Percentiles rank a stretch among this genome's conserved stretches.
phyloP scores from a whole-genome alignment of 495 filamentous ascomycete genomes.

The Stereocaulon alpinum region DNA sequence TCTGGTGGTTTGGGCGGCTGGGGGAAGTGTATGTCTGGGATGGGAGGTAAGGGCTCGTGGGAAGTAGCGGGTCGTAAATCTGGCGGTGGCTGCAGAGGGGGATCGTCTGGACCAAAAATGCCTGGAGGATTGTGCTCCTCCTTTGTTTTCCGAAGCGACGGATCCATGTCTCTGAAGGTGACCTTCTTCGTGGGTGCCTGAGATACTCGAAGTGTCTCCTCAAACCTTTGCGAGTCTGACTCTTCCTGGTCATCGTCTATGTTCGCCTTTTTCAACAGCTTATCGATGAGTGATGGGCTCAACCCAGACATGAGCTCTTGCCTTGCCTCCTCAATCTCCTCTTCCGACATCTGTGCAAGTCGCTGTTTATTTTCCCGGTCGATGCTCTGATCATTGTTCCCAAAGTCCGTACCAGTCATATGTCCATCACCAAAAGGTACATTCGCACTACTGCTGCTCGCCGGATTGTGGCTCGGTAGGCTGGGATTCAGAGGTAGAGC shows the following conservation, averaged over 20 bases:
- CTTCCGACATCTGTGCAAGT: constrained; percentile 66
- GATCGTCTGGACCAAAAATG: constrained; percentile 25
- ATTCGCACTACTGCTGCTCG: background rate
- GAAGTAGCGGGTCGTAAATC: constrained; percentile 38
- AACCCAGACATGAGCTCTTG: constrained; percentile 62
- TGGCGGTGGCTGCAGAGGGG: constrained; percentile 28
- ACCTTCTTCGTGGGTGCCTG: constrained; percentile 15
- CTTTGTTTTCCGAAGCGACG: constrained; percentile 17
- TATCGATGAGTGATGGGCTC: constrained; percentile 60
- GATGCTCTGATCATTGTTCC: constrained; percentile 57
- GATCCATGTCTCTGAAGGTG: constrained; percentile 2
- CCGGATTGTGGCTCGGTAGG: background rate
- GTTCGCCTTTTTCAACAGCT: constrained; percentile 66
- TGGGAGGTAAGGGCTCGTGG: constrained; percentile 21
- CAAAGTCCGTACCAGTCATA: constrained; percentile 12
- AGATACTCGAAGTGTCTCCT: background rate
- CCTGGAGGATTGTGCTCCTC: background rate
- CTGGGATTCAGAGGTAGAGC: background rate
- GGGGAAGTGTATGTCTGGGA: constrained; percentile 48
- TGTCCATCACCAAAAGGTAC: background rate
- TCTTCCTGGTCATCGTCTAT: constrained; percentile 51
- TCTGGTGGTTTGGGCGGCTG: constrained; percentile 43
- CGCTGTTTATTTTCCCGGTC: constrained; percentile 69
- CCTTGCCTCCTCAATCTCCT: constrained; percentile 68
- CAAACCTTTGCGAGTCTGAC: constrained; percentile 13